Evolutionary conservation across 192 early-diverging fungal genomes (phyloP).

Genomic region (Coemansia sp.): DNA sequence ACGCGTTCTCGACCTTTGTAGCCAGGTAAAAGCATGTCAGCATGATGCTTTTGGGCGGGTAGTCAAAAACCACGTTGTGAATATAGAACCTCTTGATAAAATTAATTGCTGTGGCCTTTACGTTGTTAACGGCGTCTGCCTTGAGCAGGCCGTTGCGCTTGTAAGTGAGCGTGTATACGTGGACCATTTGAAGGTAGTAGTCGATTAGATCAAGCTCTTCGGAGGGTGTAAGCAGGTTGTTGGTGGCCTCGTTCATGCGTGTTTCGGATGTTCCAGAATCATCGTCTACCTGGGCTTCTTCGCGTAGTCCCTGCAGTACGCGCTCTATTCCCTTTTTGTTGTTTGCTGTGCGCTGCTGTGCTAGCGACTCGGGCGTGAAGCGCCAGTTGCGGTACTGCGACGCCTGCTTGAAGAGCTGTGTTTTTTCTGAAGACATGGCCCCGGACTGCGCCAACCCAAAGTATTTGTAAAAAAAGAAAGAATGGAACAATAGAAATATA

Average conservation of each 20-base stretch:
- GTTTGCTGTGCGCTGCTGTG: constrained; percentile 60
- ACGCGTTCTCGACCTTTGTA: constrained; percentile 73
- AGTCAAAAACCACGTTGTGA: constrained; percentile 79
- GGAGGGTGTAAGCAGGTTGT: constrained; percentile 41
- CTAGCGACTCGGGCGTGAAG: constrained; percentile 59
- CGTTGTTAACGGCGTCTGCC: constrained; percentile 33
- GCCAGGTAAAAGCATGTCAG: constrained; percentile 76
- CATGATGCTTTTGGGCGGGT: constrained; percentile 78
- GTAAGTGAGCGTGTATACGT: constrained; percentile 21
- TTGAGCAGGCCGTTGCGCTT: constrained; percentile 24
- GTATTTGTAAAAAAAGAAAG: background rate
- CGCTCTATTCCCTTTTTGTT: constrained; percentile 61
- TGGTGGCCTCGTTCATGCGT: constrained; percentile 38
- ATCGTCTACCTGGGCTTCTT: constrained; percentile 56
- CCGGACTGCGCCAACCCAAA: no score
- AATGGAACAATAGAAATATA: no score
- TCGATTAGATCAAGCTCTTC: constrained; percentile 50
- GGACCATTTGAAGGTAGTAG: constrained; percentile 45
- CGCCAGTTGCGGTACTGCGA: constrained; percentile 78
- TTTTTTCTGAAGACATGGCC: constrained; percentile 2
- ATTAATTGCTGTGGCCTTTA: constrained; percentile 75
- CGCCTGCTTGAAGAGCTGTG: constrained; percentile 65
- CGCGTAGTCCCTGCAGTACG: constrained; percentile 59
- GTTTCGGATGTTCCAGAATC: constrained; percentile 22
- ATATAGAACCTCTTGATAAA: constrained; percentile 83